Base-by-base conservation (phyloP, 2,329 filamentous ascomycete species). In the Alternaria arborescens region DNA sequence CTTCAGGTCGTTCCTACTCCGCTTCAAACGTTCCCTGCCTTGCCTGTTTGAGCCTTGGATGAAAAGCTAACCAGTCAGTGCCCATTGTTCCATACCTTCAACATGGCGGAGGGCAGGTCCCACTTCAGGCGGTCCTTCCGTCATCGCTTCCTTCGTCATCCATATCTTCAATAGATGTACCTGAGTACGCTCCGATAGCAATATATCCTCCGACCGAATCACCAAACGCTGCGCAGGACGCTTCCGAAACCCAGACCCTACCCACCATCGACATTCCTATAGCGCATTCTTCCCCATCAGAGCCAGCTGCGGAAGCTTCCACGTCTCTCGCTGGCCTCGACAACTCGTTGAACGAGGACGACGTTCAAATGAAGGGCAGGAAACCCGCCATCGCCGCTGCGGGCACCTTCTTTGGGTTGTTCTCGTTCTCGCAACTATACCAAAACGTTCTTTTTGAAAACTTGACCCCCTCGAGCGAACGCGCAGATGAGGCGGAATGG, bases 351-450 rank as follows among this genome's bases (percentile, higher is more conserved):
- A 63, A 56, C 55, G 57, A 55, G 10, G 60, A 67, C 22, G 69
- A 76, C 30, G 63, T 61, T 30, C 72, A 75, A 61, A 78, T 79
- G 76, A 78, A 71, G 71, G 72, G 74, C 55, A 69, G 66, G 65
- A 78, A 74, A 63, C 64, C 74, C 38, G 71, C 71, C 20, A 70
- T 77, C 52, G 74, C 74, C 42, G 69, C 76, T 59, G 71, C 71
- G 32, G 75, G 76, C 22, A 74, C 75, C 26, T 72, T 80, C 55
- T 71, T 79, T 22, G 70, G 76, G 22, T 65, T 80, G 28, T 77
- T 78, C 56, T 70, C 72, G 1, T 71, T 78, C 52, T 78, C 76
- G 22, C 73, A 78, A 42, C 52, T 79, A 56, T 77, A 79, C 57
- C 77, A 78, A 48, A 70, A 76, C 44, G 64, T 70, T 11, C 61